Base-by-base conservation (phyloP, 2,329 filamentous ascomycete genomes). In the Plectosphaerella plurivora region DNA sequence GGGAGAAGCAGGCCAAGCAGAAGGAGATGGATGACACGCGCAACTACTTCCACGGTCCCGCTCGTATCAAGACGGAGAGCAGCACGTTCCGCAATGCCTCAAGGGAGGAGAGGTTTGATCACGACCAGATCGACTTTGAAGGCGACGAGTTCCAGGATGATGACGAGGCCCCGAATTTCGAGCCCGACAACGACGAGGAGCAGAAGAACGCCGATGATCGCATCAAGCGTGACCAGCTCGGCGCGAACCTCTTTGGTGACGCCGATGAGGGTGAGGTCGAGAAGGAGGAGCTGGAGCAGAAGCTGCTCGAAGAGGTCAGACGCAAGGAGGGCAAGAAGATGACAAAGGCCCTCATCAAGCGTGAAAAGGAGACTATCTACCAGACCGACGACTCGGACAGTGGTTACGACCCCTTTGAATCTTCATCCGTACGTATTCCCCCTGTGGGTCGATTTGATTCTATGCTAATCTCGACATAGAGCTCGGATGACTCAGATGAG, bases 321-420 rank as follows among this genome's bases (percentile, higher is more conserved):
- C 88, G 85, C 66, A 82, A 84, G 57, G 79, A 88, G 52, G 88
- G 91, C 55, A 95, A 93, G 68, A 77, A 82, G 45, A 80, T 91
- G 5, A 85, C 88, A 53, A 96, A 95, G 70, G 85, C 88, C 11
- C 77, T 97, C 11, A 85, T 87, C 60, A 93, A 89, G 71, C 82
- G 89, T 50, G 94, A 97, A 69, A 88, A 90, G 68, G 89, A 95
- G 60, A 86, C 84, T 59, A 88, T 94, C 56, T 96, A 96, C 64
- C 89, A 89, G 61, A 88, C 84, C 58, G 89, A 90, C 45, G 89
- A 90, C 45, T 50, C 48, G n/a, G 66, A 77, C 16, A 76, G 74
- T 7, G 71, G 77, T 52, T 72, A 69, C 11, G 74, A 70, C 55
- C 63, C 70, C 28, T 70, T 71, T 55, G 61, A 58, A n/a, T 63